Evolutionary conservation across 768 basidiomycete genomes (phyloP), one percentile per base, ranked within the genome.

Genomic region (Boletus edulis): DNA sequence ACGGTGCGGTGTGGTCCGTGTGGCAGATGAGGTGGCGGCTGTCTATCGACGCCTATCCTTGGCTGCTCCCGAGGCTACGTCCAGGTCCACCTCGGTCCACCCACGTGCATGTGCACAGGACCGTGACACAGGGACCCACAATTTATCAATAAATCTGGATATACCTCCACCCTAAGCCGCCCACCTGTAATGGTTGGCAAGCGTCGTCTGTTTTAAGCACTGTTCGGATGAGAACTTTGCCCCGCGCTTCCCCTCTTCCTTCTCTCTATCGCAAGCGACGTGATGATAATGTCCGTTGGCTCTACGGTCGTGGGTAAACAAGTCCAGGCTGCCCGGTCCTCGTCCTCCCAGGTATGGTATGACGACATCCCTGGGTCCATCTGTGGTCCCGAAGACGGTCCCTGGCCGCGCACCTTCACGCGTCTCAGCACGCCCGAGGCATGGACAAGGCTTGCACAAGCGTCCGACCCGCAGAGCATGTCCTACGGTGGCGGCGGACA

Each of bases 281-380:
- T 20, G 45, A 65, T 63, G 61, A 61, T 60, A 11, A 48, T 55
- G 45, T 55, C 69, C 18, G 51, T 61, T 37, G 46, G 59, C 32
- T 60, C 62, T 15, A n/a, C n/a, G n/a, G 44, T 55, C 31, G 38
- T 60, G 39, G 53, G 57, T 41, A 51, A 55, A 41, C 56, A 55
- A 7, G 48, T 54, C 37, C 58, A 61, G 40, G 22, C 65, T 32
- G 41, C 50, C 46, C 58, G 57, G 40, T 35, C 65, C 29, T 49
- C 64, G 31, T 56, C 64, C 27, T 66, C 66, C 9, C 78, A 76
- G 71, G 82, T 81, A 13, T 81, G 81, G 66, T 68, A 79, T 58
- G 78, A 84, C 54, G 85, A 86, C 60, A 82, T 85, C 12, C 82
- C 82, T 20, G 84, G 85, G 14, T 78, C 80, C 31, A 73, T 85